Base-by-base conservation (phyloP, 139 green algal genomes). In the Gonium pectorale region DNA sequence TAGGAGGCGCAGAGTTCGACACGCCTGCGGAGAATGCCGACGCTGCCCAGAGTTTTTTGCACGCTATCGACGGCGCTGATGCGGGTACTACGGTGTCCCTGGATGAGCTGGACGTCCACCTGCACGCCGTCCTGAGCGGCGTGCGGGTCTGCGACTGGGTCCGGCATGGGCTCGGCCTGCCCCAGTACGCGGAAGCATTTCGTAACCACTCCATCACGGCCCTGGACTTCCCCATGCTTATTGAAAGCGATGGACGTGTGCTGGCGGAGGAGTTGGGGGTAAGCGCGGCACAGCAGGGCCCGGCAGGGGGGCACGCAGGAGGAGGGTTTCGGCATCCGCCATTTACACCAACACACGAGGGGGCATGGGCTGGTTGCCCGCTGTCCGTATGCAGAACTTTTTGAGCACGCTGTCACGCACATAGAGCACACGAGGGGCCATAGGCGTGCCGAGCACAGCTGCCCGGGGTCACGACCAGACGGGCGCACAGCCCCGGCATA, bases 151-250 rank as follows among this genome's bases (percentile, higher is more conserved):
- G 46, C 29, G 87, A 92, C 9, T 95, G 92, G 92, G 86, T 95
- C 2, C 44, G 60, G 26, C 79, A 94, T 77, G 80, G 88, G 24
- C 29, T 93, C 29, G 74, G 81, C 0, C 86, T 94, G 26, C 89
- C 89, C 21, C 86, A 93, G 74, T 93, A 93, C 86, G 88, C 77
- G 2, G 41, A 89, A 21, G 74, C 79, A 2, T 94, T 95, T 62
- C 67, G 56, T 27, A 5, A 78, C 1, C 90, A 93, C 46, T 63
- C 83, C 17, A 87, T 95, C 19, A 94, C 88, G 69, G 80, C 84
- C 24, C 62, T 89, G 11, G 91, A 95, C 80, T 94, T 95, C 64
- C 91, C 92, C 15, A 37, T 90, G 80, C 74, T 95, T 4, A 69
- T 93, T 3, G 88, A 85, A 29, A 70, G 92, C 89, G 86, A 89